Evolutionary conservation across 306 rosid genomes (phyloP), one percentile per base, ranked within the genome.

Genomic region (Betula pendula): DNA sequence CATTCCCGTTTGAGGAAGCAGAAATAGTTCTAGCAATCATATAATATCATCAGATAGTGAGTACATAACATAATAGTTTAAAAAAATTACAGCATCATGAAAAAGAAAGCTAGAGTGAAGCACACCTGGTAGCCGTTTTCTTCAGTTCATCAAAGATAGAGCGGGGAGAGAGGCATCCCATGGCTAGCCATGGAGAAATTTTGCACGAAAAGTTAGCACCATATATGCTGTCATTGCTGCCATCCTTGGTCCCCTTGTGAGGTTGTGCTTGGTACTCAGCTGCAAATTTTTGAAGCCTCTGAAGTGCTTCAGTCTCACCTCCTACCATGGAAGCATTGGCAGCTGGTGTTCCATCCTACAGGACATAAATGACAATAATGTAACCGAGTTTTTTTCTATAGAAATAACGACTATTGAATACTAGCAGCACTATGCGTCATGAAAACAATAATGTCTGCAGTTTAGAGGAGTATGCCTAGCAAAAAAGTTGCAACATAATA

Each of bases 121-220:
- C 77, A 48, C 49, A 96, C 98, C 98, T 88, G 82, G 83, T 67
- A 80, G 89, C 65, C 7, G 93, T 88, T 82, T 91, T 92, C 84
- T 89, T 96, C 15, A 96, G 90, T 43, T 88, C 97, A 65, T 96
- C 90, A 66, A 82, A 91, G 97, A 96, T 89, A 11, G 86, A 68
- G 48, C 99, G 94, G 51, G 99, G 98, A 45, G 99, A 96, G 72
- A 96, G 86, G 79, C 99, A 96, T 62, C 99, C 99, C 98, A 86
- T 87, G 60, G 98, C 85, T 79, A 96, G 78, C 99, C 99, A 96
- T 22, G 99, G 98, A 72, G 99, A 96, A 75, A 96, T 89, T 84
- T 96, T 96, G 96, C 97, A 88, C 1, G 97, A 96, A 79, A 96
- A 92, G 78, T 89, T 96, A 73, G 99, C 99, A 73, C 98, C 98